Evolutionary conservation across 345 rosid species (phyloP).

Genomic region (Noccaea caerulescens): DNA sequence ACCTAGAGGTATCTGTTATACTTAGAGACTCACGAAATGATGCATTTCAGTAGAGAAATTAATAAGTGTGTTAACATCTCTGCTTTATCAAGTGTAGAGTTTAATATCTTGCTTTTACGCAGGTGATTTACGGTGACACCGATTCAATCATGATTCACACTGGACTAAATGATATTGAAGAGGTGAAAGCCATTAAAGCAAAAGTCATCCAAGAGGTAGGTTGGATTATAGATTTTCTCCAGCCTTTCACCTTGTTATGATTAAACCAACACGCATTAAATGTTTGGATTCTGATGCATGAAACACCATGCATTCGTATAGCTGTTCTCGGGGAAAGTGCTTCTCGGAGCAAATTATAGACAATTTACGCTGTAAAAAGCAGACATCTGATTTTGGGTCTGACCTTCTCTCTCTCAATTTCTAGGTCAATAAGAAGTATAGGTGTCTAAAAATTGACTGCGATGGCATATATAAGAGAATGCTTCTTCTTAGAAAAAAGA

Average conservation of each 20-base stretch:
- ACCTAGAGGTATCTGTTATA: constrained; percentile 69
- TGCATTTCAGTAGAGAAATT: constrained; percentile 29
- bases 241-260: neutral
- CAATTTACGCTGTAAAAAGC: neutral
- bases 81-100: constrained; percentile 27
- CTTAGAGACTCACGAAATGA: constrained; percentile 32
- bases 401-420: constrained; percentile 40
- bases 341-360: constrained; percentile 4
- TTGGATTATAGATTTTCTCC: constrained; percentile 26
- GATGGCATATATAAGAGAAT: constrained; percentile 96
- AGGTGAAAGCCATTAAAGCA: constrained; percentile 80
- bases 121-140: constrained; percentile 98
- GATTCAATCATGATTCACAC: constrained; percentile 99
- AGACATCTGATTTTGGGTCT: constrained; percentile 22
- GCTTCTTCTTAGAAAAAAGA: constrained; percentile 97
- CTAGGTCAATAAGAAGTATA: constrained; percentile 94
- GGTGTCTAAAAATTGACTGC: constrained; percentile 89
- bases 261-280: neutral
- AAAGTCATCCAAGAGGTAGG: constrained; percentile 94
- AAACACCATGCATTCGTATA: constrained; percentile 12
- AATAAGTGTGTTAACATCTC: constrained; percentile 25
- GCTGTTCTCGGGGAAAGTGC: neutral
- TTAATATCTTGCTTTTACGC: constrained; percentile 45
- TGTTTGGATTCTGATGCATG: constrained; percentile 10
- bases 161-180: constrained; percentile 78